Conservation (phyloP, 2,329 filamentous ascomycete genomes). For the Beauveria caledonica region DNA sequence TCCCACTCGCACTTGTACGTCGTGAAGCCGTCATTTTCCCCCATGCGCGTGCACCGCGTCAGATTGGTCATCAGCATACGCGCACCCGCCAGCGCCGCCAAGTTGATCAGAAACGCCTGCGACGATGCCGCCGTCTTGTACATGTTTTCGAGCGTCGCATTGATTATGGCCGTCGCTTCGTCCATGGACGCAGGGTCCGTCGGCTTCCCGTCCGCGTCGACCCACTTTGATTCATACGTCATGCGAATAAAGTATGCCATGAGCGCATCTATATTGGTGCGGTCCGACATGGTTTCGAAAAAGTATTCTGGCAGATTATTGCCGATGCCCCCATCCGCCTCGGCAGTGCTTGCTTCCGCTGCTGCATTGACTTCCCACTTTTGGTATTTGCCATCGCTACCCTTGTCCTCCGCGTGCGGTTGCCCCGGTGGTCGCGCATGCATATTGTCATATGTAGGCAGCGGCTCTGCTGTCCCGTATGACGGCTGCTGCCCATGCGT, state of each 20-base stretch:
- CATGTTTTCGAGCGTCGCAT: conserved; percentile 45
- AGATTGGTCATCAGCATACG: conserved; percentile 38
- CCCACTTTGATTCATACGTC: conserved; percentile 43
- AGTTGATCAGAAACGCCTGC: conserved; percentile 50
- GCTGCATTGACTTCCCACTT: conserved; percentile 3
- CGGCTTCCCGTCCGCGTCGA: conserved; percentile 35
- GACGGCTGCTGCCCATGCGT: neutral
- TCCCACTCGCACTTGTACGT: conserved; percentile 48
- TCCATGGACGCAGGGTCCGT: conserved; percentile 38
- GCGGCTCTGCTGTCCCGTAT: neutral
- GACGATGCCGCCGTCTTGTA: conserved; percentile 41
- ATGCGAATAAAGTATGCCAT: conserved; percentile 45
- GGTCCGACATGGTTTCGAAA: conserved; percentile 33
- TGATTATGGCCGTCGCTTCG: conserved; percentile 46
- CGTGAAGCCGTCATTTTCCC: conserved; percentile 32
- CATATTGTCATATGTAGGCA: conserved; percentile 10
- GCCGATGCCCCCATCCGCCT: neutral
- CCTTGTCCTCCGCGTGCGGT: neutral
- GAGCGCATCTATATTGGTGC: conserved; percentile 50
- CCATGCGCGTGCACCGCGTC: conserved; percentile 34
- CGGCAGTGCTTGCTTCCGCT: neutral
- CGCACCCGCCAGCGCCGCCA: conserved; percentile 49
- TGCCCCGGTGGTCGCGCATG: neutral
- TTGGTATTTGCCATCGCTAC: neutral
- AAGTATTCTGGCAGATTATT: conserved; percentile 21